A percentile compares a stretch with the other conserved stretches of the same genome.
These are phyloP conservation scores for Aspergillus sp. DNA, from an alignment of 2,329 filamentous ascomycete species.

Conservation along the genomic window DNA sequence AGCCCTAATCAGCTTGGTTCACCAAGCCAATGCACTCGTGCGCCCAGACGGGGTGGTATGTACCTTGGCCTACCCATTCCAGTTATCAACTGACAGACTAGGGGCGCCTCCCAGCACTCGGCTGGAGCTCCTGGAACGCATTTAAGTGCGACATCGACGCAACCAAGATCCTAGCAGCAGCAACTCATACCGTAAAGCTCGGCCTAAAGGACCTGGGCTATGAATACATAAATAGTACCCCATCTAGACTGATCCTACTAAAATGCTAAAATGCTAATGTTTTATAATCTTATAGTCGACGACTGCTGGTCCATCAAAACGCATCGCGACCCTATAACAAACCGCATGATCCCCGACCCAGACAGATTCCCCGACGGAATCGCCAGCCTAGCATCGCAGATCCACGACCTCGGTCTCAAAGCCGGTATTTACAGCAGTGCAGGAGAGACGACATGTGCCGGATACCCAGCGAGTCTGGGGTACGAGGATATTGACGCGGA, in stretches of 20 bases:
- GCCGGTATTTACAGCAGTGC: constrained; percentile 62
- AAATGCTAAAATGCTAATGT: too few species aligned
- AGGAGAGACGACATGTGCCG: constrained; percentile 51
- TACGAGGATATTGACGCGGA: constrained; percentile 59
- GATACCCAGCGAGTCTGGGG: constrained; percentile 58
- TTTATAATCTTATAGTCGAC: too few species aligned
- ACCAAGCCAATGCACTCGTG: not conserved
- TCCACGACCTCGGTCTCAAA: constrained; percentile 60
- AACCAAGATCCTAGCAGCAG: constrained; percentile 47
- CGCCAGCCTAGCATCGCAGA: constrained; percentile 50
- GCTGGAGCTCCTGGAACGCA: constrained; percentile 50
- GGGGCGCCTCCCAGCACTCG: constrained; percentile 31
- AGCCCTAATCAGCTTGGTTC: not conserved
- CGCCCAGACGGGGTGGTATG: not conserved
- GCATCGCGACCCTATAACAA: constrained; percentile 43
- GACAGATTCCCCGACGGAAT: constrained; percentile 61
- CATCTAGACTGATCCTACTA: too few species aligned
- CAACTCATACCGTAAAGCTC: constrained; percentile 45
- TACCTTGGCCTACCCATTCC: not conserved
- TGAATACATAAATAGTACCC: constrained; percentile 48
- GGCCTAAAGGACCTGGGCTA: constrained; percentile 53
- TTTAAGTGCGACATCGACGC: constrained; percentile 51
- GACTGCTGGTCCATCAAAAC: constrained; percentile 59
- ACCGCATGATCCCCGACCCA: constrained; percentile 49
- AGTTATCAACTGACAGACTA: not conserved